Conservation (phyloP, 2,329 filamentous ascomycete species). For the Microdochium bolleyi region DNA sequence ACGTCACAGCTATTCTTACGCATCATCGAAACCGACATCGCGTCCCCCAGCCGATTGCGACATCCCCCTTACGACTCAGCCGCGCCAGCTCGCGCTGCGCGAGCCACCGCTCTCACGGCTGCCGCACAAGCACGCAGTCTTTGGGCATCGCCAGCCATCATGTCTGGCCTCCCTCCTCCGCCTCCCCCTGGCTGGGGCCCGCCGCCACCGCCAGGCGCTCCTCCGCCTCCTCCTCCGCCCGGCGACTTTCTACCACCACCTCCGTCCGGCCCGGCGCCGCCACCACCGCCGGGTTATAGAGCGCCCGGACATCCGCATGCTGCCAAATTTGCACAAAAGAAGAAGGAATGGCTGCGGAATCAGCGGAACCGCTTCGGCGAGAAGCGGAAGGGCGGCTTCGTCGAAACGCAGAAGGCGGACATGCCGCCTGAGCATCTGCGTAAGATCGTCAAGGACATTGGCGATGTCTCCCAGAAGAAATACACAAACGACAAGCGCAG, state of each 20-base stretch:
- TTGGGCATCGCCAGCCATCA: constrained; percentile 27
- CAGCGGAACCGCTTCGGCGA: constrained; percentile 93
- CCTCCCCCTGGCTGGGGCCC: constrained; percentile 51
- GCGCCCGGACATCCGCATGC: constrained; percentile 74
- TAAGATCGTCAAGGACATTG: constrained; percentile 97
- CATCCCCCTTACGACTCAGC: constrained; percentile 7
- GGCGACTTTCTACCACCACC: constrained; percentile 49
- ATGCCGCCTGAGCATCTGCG: constrained; percentile 98
- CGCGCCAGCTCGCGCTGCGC: constrained; percentile 24
- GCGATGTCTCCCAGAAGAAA: constrained; percentile 98
- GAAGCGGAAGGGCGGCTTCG: constrained; percentile 92
- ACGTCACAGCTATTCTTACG: background rate
- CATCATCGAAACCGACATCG: background rate
- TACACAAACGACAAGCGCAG: constrained; percentile 98
- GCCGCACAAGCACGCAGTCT: too few species aligned
- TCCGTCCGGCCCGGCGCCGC: constrained; percentile 55
- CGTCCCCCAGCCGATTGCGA: constrained; percentile 9
- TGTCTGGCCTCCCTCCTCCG: constrained; percentile 43
- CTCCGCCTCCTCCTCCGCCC: constrained; percentile 47
- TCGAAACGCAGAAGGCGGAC: constrained; percentile 96
- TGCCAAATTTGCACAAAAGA: constrained; percentile 96
- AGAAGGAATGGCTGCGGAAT: constrained; percentile 92
- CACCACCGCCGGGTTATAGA: constrained; percentile 79
- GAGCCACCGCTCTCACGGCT: constrained; percentile 11
- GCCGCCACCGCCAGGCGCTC: constrained; percentile 39